Evolutionary conservation across 108 stramenopile genomes (phyloP), one percentile per base, ranked within the genome.

Genomic region (Nannochloropsis gaditana): DNA sequence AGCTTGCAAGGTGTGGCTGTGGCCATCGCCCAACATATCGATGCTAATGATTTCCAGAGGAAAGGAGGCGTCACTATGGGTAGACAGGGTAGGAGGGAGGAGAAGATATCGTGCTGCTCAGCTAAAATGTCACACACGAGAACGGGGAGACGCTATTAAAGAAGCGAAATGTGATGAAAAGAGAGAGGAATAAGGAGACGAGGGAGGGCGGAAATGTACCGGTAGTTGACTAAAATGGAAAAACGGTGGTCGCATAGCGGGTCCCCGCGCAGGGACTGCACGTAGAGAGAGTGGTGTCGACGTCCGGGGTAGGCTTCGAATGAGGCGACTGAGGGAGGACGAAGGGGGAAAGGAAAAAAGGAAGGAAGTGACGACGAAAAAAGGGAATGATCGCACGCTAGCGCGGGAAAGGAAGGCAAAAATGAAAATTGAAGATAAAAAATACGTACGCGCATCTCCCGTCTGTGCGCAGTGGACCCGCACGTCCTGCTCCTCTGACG

Each of bases 211-310:
- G 47, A 1, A 15, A 11, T 15, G 47, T 15, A 50, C 47, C 87
- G 80, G 43, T 87, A 87, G 87, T 87, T 87, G 5, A 87, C 87
- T n/a, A 87, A 81, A 6, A 87, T 81, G 84, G 83, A 84, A 50
- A 87, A 87, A 45, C 47, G 80, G 84, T 80, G 80, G 81, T 87
- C 87, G 45, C 81, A 84, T 19, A 84, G 84, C 10, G 87, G 87
- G 43, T 87, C 87, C 15, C 87, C 83, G 45, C 87, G 84, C 80
- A 88, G 84, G 9, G 87, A 88, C 87, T 88, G 87, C 73, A 88
- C 87, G 73, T 88, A 85, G 45, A 88, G 82, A 41, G 87, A 88
- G 21, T 84, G 80, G 84, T 88, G 87, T 82, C 84, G 83, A 21
- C 84, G 80, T 9, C 87, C 87, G 21, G 87, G 87, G 82, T 50